Base-by-base conservation (phyloP, 805 yeast species). In the Saccharomyces cerevisiae region DNA sequence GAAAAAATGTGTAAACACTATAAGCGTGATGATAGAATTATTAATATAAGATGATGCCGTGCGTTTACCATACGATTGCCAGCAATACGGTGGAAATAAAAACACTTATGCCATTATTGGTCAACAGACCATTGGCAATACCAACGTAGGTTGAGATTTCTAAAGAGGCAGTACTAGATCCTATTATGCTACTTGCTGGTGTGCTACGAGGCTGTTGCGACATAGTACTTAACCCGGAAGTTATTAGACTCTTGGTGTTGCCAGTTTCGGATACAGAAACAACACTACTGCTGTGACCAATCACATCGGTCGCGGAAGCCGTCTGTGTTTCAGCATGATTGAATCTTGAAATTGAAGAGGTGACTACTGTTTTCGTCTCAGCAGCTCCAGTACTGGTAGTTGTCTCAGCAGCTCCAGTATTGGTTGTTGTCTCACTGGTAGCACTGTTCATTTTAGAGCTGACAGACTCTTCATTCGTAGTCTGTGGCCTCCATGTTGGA, bases 281-380 rank as follows among this genome's bases (percentile, higher is more conserved):
- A 43, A 63, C 41, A 53, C 59, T 59, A 26, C 47, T 46, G 55
- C 55, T 51, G n/a, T 56, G 55, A 29, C 54, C 24, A 57, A 65
- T 60, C 30, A 65, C 36, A 46, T 46, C 27, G 26, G 41, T 67
- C 62, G 64, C 59, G 46, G 63, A 27, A 30, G 67, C 48, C 46
- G 67, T 63, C 30, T 59, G 63, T 51, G 70, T 55, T 53, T 63
- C 66, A 48, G 60, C 61, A 51, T 64, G 66, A 56, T 67, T 41
- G 6, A 61, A 50, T 59, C 61, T n/a, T 32, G 41, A 32, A 32
- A n/a, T 3, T 21, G 41, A 32, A 6, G 17, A 14, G 9, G 21
- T n/a, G n/a, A 21, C 41, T 66, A 66, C 52, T 55, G 71, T 66
- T 57, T 54, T 53, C 58, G 68, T 64, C 58, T 66, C 60, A 3